Evolutionary conservation across 2,329 filamentous ascomycete genomes (phyloP).

Genomic region (Ophiocordyceps robertsii): DNA sequence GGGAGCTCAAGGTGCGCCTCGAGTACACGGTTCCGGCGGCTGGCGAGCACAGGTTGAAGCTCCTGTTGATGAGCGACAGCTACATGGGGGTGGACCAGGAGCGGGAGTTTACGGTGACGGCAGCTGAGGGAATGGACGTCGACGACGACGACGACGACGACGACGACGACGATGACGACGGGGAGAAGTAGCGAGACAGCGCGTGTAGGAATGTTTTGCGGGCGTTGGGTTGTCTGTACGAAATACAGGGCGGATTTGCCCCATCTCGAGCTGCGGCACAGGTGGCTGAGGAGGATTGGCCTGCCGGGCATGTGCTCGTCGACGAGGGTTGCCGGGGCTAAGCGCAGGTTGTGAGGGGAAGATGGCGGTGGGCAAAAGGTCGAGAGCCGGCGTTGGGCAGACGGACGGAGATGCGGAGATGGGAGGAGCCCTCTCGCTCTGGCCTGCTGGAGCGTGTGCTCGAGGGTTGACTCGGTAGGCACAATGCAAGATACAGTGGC

Average conservation of each 20-base stretch:
- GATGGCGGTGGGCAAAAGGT: conserved; percentile 11
- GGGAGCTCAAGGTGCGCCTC: conserved; percentile 62
- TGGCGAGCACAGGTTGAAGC: conserved; percentile 75
- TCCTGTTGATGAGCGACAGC: conserved; percentile 94
- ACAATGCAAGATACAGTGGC: no score
- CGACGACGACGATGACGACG: conserved; percentile 16
- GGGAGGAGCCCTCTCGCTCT: no score
- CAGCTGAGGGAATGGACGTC: conserved; percentile 88
- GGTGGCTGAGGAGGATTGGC: conserved; percentile 7
- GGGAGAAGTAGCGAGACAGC: no score
- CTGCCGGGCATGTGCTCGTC: conserved; percentile 10
- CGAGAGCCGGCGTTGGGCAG: conserved; percentile 8
- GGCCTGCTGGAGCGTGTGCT: no score
- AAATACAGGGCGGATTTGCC: background rate
- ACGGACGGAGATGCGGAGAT: no score
- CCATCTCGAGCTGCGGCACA: no score
- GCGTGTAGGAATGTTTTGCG: background rate
- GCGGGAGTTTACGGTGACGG: conserved; percentile 71
- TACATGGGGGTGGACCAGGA: conserved; percentile 97
- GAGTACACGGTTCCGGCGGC: conserved; percentile 80
- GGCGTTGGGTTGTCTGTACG: background rate
- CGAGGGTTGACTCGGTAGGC: no score
- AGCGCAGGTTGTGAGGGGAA: conserved; percentile 16
- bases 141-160: conserved; percentile 73
- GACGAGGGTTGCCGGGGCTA: conserved; percentile 13